phyloP scores from a whole-genome alignment of 75 land plant genomes.

The Cunninghamia lanceolata region DNA sequence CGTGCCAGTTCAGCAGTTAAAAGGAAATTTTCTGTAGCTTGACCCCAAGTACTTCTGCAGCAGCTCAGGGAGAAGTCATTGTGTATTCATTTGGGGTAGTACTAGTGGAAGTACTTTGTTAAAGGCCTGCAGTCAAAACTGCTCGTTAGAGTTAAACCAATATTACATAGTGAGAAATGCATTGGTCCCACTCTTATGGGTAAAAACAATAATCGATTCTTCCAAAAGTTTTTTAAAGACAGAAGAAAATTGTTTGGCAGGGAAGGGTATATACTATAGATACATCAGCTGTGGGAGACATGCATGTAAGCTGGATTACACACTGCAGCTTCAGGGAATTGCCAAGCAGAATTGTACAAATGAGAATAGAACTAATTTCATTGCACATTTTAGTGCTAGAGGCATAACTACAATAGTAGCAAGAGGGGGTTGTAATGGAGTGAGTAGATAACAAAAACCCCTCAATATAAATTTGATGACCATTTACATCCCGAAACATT shows the following conservation, averaged over 20 bases:
- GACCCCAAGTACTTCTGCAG: slow-evolving; percentile 60
- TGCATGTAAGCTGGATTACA: slow-evolving; percentile 80
- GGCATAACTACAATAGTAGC: no score
- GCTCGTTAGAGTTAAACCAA: slow-evolving; percentile 72
- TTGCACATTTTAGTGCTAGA: not conserved
- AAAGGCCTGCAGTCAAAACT: slow-evolving; percentile 76
- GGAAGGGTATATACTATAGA: slow-evolving; percentile 59
- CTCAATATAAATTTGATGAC: no score
- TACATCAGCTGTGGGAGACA: slow-evolving; percentile 82
- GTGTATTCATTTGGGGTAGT: slow-evolving; percentile 94
- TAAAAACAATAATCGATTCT: slow-evolving; percentile 26
- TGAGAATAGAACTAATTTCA: slow-evolving; percentile 1
- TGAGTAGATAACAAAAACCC: no score
- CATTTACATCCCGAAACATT: no score
- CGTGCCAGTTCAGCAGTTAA: slow-evolving; percentile 54
- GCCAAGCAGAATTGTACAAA: not conserved
- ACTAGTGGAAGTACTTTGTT: slow-evolving; percentile 75
- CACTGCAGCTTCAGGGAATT: slow-evolving; percentile 54
- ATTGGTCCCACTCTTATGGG: slow-evolving; percentile 52
- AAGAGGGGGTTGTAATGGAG: no score
- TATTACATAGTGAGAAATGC: slow-evolving; percentile 83
- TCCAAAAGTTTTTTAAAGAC: slow-evolving; percentile 65
- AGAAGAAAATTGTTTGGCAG: slow-evolving; percentile 67
- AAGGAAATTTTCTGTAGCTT: slow-evolving; percentile 51
- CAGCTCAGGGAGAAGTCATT: slow-evolving; percentile 53